phyloP scores from a whole-genome alignment of 345 rosid genomes.

The Rhizophora mangle region DNA sequence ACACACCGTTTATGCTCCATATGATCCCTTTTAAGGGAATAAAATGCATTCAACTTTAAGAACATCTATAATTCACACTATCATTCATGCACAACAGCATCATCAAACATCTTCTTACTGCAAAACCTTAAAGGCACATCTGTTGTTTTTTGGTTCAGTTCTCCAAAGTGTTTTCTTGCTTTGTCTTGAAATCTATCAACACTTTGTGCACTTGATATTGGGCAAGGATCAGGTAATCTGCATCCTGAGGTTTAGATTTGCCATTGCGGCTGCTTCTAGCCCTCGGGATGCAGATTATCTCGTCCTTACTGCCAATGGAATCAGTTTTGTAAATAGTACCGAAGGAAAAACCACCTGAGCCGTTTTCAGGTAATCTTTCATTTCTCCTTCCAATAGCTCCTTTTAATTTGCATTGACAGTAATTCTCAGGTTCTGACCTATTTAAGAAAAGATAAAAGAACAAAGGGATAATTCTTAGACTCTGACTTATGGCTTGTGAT shows the following conservation, averaged over 20 bases:
- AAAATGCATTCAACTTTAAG: conserved; percentile 22
- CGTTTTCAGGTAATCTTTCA: neutral
- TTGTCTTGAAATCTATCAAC: neutral
- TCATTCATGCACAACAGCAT: conserved; percentile 27
- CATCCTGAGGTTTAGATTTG: conserved; percentile 73
- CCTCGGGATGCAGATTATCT: conserved; percentile 63
- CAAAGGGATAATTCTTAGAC: too few relatives aligned
- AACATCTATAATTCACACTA: conserved; percentile 35
- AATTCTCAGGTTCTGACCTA: too few relatives aligned
- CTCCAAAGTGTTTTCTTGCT: neutral
- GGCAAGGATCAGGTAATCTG: conserved; percentile 57
- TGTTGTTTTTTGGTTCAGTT: too few relatives aligned
- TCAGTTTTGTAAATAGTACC: neutral
- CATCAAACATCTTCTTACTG: conserved; percentile 7
- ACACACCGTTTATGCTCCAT: neutral
- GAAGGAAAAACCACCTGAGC: neutral
- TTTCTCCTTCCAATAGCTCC: too few relatives aligned
- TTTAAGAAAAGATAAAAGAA: too few relatives aligned
- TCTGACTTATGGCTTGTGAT: too few relatives aligned
- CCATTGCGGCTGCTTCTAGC: conserved; percentile 26
- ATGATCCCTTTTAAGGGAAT: conserved; percentile 22
- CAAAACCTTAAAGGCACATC: neutral
- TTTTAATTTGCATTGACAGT: too few relatives aligned
- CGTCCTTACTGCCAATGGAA: conserved; percentile 45
- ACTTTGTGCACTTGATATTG: conserved; percentile 15